A percentile compares a stretch with the other conserved stretches of the same genome.
These are phyloP conservation scores for Puccinia triticina DNA, from an alignment of 1,284 basidiomycete species.

Conservation along the genomic window DNA sequence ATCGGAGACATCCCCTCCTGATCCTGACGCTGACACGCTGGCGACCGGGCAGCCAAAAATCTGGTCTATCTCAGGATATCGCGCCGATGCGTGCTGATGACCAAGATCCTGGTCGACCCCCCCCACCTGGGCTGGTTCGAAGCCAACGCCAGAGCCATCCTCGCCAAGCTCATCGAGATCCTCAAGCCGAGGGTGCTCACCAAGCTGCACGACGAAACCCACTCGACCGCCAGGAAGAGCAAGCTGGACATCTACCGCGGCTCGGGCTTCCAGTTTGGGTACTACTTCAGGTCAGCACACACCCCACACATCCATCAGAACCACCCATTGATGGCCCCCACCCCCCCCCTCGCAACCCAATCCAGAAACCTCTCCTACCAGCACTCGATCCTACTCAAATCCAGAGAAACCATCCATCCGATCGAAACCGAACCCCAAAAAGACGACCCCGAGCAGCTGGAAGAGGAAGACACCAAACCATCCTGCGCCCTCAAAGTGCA, in stretches of 20 bases:
- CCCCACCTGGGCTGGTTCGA: conserved; percentile 33
- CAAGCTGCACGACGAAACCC: conserved; percentile 11
- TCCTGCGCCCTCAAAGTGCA: conserved; percentile 33
- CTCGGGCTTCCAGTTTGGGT: conserved; percentile 34
- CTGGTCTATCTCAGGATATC: conserved; percentile 34
- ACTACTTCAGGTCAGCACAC: conserved; percentile 29
- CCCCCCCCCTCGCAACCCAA: not conserved
- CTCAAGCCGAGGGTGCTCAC: conserved; percentile 26
- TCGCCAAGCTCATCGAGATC: conserved; percentile 23
- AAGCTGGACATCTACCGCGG: conserved; percentile 41
- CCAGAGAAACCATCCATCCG: conserved; percentile 36
- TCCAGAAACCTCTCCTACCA: conserved; percentile 26
- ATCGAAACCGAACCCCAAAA: conserved; percentile 6
- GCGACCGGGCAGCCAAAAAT: conserved; percentile 11
- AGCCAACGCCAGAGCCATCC: not conserved
- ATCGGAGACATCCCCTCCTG: not conserved
- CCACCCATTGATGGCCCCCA: not conserved
- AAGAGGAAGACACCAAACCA: conserved; percentile 27
- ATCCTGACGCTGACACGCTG: not conserved
- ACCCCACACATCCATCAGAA: not conserved
- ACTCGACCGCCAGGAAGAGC: conserved; percentile 21
- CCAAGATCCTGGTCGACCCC: conserved; percentile 30
- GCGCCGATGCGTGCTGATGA: conserved; percentile 35
- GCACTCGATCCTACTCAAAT: conserved; percentile 39
- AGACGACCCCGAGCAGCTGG: not conserved